Evolutionary conservation across 2,329 filamentous ascomycete genomes (phyloP).

Genomic region (Dichotomopilus funicola): DNA sequence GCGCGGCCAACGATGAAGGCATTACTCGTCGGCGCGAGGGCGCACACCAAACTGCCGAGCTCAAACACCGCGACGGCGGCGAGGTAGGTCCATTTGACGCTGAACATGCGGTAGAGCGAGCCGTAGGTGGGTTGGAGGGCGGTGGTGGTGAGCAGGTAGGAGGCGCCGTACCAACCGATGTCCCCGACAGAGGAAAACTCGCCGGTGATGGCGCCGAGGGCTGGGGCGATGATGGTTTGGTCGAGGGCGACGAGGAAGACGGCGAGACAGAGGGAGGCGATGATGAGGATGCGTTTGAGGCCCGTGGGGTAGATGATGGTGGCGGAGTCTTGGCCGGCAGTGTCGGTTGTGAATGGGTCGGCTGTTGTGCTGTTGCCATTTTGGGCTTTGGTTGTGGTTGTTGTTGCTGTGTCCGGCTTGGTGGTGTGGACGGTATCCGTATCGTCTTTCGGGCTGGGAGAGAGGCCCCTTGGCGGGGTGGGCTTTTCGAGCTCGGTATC

Average conservation of each 20-base stretch:
- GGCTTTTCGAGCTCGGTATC: slow-evolving; percentile 16
- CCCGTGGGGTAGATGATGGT: slow-evolving; percentile 34
- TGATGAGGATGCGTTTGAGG: slow-evolving; percentile 35
- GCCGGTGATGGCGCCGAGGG: slow-evolving; percentile 45
- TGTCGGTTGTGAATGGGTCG: slow-evolving; percentile 4
- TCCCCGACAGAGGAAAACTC: slow-evolving; percentile 40
- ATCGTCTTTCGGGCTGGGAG: neutral
- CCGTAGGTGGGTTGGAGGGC: slow-evolving; percentile 46
- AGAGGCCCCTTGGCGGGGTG: neutral
- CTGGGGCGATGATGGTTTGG: slow-evolving; percentile 47
- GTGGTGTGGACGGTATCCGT: neutral
- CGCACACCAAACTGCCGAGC: slow-evolving; percentile 33
- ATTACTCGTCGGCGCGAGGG: slow-evolving; percentile 39
- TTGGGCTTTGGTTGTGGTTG: neutral
- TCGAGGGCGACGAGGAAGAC: slow-evolving; percentile 46
- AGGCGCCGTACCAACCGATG: slow-evolving; percentile 48
- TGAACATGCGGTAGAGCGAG: slow-evolving; percentile 44
- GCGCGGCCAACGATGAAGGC: slow-evolving; percentile 48
- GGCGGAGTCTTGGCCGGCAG: slow-evolving; percentile 12
- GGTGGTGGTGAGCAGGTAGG: slow-evolving; percentile 44
- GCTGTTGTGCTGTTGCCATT: neutral
- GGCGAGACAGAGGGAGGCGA: slow-evolving; percentile 38
- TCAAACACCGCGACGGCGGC: slow-evolving; percentile 29
- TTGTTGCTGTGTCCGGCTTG: neutral
- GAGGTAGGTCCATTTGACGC: slow-evolving; percentile 43